Conservation (phyloP, 805 yeast genomes). For the Metschnikowia matae region DNA sequence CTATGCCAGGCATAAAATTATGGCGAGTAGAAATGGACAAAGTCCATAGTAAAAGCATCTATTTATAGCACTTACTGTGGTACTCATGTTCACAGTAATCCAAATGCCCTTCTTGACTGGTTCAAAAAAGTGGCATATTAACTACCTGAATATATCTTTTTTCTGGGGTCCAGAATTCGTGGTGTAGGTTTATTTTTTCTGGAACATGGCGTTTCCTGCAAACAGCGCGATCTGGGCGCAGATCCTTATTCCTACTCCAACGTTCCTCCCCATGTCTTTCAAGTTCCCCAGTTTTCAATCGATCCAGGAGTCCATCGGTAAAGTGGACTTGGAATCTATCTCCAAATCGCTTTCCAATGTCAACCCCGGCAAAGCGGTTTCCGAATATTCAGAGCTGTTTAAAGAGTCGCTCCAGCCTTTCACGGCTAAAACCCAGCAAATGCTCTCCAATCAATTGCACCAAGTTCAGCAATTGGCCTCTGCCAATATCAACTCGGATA, state of each 20-base stretch:
- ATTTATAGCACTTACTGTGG: too few species aligned
- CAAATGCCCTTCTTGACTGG: too few species aligned
- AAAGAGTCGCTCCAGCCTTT: slow-evolving; percentile 47
- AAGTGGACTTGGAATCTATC: slow-evolving; percentile 33
- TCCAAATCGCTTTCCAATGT: slow-evolving; percentile 35
- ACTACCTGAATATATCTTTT: too few species aligned
- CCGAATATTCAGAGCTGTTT: slow-evolving; percentile 38
- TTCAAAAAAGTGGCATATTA: too few species aligned
- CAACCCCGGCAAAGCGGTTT: slow-evolving; percentile 38
- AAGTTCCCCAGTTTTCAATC: slow-evolving; percentile 37
- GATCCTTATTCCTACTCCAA: neutral
- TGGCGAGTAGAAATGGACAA: too few species aligned
- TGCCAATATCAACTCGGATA: slow-evolving; percentile 30
- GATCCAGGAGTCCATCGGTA: slow-evolving; percentile 40
- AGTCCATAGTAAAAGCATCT: too few species aligned
- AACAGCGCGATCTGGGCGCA: slow-evolving; percentile 1
- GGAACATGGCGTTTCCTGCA: neutral
- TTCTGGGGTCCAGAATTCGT: too few species aligned
- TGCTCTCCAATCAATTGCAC: slow-evolving; percentile 60
- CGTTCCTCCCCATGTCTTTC: slow-evolving; percentile 28
- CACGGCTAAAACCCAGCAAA: slow-evolving; percentile 55
- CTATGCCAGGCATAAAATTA: too few species aligned
- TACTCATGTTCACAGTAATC: too few species aligned
- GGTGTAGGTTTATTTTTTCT: neutral
- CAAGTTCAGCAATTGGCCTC: slow-evolving; percentile 41